These are phyloP conservation scores for Penicillium pancosmium DNA, from an alignment of 495 filamentous ascomycete species.

Conservation along the genomic window DNA sequence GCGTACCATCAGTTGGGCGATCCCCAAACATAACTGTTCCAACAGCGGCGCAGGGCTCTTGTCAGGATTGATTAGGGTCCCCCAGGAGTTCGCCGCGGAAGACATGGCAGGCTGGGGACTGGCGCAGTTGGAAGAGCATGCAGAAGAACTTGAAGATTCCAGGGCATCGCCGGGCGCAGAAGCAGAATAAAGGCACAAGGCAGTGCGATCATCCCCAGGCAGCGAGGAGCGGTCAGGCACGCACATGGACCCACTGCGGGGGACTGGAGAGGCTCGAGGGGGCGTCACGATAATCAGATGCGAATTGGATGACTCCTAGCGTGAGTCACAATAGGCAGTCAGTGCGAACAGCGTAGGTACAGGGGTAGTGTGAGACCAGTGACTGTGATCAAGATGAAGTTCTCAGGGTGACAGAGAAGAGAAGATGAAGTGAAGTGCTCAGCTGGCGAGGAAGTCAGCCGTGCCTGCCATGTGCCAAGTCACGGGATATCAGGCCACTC, in stretches of 20 bases:
- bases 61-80: slow-evolving; percentile 78
- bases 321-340: neutral
- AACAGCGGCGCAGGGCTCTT: slow-evolving; percentile 76
- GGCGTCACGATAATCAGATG: neutral
- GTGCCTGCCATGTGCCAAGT: too few species aligned
- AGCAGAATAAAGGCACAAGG: slow-evolving; percentile 10
- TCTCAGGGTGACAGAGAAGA: too few species aligned
- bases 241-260: slow-evolving; percentile 41
- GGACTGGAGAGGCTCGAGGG: slow-evolving; percentile 12
- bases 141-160: slow-evolving; percentile 13
- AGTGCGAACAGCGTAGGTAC: neutral
- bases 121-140: slow-evolving; percentile 25
- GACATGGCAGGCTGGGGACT: slow-evolving; percentile 33
- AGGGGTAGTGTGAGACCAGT: too few species aligned
- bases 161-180: slow-evolving; percentile 21
- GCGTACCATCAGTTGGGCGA: slow-evolving; percentile 78
- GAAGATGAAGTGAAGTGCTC: too few species aligned
- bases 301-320: slow-evolving; percentile 1
- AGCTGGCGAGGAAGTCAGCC: too few species aligned
- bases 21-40: slow-evolving; percentile 74
- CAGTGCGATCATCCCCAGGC: slow-evolving; percentile 21
- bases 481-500: too few species aligned
- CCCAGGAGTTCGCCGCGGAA: slow-evolving; percentile 63
- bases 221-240: slow-evolving; percentile 44
- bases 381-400: too few species aligned